Evolutionary conservation across 2,329 filamentous ascomycete species (phyloP), one percentile per base, ranked within the genome.

Genomic region (Stenocarpella maydis): DNA sequence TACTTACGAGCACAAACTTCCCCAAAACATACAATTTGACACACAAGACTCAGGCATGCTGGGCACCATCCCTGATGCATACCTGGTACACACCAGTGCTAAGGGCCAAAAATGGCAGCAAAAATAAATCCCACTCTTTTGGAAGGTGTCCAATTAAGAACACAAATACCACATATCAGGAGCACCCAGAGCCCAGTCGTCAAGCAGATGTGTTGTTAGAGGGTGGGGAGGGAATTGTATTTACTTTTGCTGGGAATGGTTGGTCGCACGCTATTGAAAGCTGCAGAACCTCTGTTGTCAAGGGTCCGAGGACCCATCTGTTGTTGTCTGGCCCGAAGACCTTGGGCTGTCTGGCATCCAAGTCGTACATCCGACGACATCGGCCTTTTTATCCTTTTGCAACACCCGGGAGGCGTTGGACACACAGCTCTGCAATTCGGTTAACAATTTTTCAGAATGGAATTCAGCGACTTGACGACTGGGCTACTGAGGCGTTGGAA

Each of bases 191-290:
- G 39, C 24, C 63, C 63, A 55, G 39, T 47, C 15, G 39, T 45
- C 63, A 66, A 55, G 63, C 39, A 45, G 50, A 47, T 43, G 1
- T 53, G 28, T 50, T 37, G 37, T 14, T 31, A n/a, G 26, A 53
- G 15, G 17, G 34, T 24, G 26, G 26, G 43, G 15, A 10, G 34
- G 37, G 8, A 2, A 17, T 17, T 43, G 17, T 37, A 45, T 31
- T 65, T 45, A 54, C 63, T 26, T 28, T 7, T 14, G 28, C 60
- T 26, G 26, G 41, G 31, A 14, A 45, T 45, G 19, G 17, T 34
- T 21, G 4, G 52, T 17, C 50, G 50, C 50, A 53, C 21, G 26
- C 50, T 53, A 24, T 10, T 47, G n/a, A n/a, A 47, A 47, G 43
- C 43, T 47, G 43, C 43, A 8, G 19, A 8, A 47, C 43, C 19